Conservation (phyloP, 352 stramenopile species). For the Globisporangium acanthophoron region DNA sequence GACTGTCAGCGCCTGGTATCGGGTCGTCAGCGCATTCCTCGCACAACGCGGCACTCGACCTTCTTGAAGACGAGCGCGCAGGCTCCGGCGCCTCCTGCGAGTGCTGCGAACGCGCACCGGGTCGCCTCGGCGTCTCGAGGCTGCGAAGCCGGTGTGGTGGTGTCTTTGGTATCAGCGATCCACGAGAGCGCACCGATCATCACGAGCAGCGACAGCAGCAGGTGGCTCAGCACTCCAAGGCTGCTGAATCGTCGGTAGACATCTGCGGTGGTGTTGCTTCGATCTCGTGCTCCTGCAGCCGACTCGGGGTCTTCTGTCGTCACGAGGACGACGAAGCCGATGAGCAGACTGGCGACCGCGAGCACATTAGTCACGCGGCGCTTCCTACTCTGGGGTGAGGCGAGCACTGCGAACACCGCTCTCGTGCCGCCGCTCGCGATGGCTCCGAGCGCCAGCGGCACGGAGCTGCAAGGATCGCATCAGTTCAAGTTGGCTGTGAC, state of each 20-base stretch:
- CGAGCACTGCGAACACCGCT: conserved; percentile 8
- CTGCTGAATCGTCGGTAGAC: conserved; percentile 13
- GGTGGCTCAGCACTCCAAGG: conserved; percentile 6
- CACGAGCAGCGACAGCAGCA: conserved; percentile 13
- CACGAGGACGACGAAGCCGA: conserved; percentile 6
- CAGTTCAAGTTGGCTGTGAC: neutral
- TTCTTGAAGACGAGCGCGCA: conserved; percentile 29
- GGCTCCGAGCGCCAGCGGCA: conserved; percentile 16
- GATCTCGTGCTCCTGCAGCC: neutral
- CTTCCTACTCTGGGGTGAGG: neutral
- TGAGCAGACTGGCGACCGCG: conserved; percentile 1
- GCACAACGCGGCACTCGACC: conserved; percentile 8
- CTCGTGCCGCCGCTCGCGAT: conserved; percentile 4
- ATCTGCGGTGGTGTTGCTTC: neutral
- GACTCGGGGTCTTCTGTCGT: neutral
- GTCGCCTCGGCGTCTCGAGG: neutral
- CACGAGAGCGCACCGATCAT: conserved; percentile 18
- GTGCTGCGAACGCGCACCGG: conserved; percentile 16
- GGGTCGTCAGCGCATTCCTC: neutral
- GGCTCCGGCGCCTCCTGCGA: conserved; percentile 21
- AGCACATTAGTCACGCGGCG: neutral
- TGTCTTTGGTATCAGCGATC: conserved; percentile 11
- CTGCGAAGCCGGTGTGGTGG: too few species aligned
- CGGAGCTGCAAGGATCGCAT: conserved; percentile 6
- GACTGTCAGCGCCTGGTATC: neutral